Percentiles rank a stretch among this genome's conserved stretches.
These are phyloP conservation scores for Candida parachauliodes DNA, from an alignment of 805 yeast species.

Conservation along the genomic window DNA sequence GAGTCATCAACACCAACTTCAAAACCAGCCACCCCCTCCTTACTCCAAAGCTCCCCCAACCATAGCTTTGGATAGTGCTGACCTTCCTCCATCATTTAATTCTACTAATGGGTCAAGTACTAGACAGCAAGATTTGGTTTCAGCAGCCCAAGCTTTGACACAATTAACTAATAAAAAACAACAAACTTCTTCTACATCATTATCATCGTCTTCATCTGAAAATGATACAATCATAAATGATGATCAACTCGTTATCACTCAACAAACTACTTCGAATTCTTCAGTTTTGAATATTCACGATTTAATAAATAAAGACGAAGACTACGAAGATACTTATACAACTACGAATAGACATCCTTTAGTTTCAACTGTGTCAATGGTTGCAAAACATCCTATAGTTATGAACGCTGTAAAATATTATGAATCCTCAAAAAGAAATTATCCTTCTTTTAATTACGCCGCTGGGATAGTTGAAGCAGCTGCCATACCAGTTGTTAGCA, in stretches of 20 bases:
- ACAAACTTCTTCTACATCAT: background rate
- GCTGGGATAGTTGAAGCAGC: slow-evolving; percentile 59
- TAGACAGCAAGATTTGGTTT: slow-evolving; percentile 17
- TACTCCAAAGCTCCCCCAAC: slow-evolving; percentile 7
- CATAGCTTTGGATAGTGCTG: background rate
- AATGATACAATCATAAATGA: slow-evolving; percentile 9
- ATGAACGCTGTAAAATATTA: slow-evolving; percentile 48
- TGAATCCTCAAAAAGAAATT: slow-evolving; percentile 43
- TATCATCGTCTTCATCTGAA: slow-evolving; percentile 13
- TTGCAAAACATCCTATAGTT: slow-evolving; percentile 39
- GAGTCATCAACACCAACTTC: background rate
- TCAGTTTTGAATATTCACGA: slow-evolving; percentile 4
- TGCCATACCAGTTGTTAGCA: slow-evolving; percentile 50
- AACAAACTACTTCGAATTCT: slow-evolving; percentile 6
- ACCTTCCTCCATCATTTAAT: background rate
- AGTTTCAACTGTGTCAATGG: slow-evolving; percentile 34
- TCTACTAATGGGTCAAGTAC: background rate
- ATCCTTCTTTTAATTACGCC: slow-evolving; percentile 52
- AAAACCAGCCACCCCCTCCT: slow-evolving; percentile 7
- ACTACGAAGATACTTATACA: background rate
- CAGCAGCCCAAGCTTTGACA: slow-evolving; percentile 42
- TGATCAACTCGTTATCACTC: background rate
- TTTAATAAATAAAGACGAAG: slow-evolving; percentile 4
- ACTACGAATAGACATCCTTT: slow-evolving; percentile 29
- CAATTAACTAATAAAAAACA: slow-evolving; percentile 21